Evolutionary conservation across 768 basidiomycete genomes (phyloP).

Genomic region (Boletus rufocinnamomeus): DNA sequence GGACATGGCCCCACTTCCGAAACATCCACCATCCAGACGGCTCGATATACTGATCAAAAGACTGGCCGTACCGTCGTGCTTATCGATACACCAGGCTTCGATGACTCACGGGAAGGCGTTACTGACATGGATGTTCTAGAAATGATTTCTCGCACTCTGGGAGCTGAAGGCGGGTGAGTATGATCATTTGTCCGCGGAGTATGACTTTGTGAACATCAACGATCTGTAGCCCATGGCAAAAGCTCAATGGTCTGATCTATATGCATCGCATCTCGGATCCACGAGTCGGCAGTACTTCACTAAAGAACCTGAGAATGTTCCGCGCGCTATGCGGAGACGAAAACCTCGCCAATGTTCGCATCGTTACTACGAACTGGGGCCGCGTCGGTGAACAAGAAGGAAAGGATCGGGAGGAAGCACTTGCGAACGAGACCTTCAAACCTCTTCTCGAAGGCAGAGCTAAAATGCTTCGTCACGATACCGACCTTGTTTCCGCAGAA

Average conservation of each 20-base stretch:
- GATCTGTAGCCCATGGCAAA: neutral
- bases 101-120: neutral
- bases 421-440: neutral
- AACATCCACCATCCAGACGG: neutral
- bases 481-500: neutral
- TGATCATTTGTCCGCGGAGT: neutral
- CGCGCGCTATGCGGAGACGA: neutral
- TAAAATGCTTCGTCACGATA: neutral
- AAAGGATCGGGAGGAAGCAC: neutral
- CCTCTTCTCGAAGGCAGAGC: neutral
- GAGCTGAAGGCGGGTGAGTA: neutral
- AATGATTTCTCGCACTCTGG: neutral
- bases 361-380: neutral
- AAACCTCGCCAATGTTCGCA: neutral
- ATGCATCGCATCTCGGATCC: neutral
- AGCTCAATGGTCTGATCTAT: neutral
- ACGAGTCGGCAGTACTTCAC: neutral
- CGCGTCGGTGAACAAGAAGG: neutral
- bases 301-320: neutral
- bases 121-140: neutral
- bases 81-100: neutral
- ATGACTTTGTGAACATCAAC: neutral
- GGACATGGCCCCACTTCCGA: neutral
- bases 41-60: neutral
- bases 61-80: neutral